phyloP scores from a whole-genome alignment of 2,329 filamentous ascomycete species.

The Xylaria sp. region DNA sequence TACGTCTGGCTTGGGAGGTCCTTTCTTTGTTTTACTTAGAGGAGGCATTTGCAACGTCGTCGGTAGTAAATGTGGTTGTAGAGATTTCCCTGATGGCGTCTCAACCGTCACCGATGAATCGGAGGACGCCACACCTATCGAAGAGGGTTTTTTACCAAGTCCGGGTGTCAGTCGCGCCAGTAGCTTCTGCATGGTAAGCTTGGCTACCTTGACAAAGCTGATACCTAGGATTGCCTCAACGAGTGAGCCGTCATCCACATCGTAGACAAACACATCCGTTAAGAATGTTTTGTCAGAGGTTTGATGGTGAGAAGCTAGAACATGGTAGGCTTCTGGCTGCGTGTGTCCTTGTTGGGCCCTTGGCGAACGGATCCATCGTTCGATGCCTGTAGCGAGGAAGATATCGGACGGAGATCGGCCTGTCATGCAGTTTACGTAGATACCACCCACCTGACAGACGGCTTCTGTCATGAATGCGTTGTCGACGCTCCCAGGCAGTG shows the following conservation, averaged over 20 bases:
- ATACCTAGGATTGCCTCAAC: constrained; percentile 51
- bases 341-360: constrained; percentile 10
- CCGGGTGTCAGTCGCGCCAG: constrained; percentile 42
- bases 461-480: constrained; percentile 46
- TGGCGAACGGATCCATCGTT: constrained; percentile 50
- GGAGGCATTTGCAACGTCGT: constrained; percentile 7
- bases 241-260: constrained; percentile 45
- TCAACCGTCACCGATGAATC: neutral
- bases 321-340: constrained; percentile 44
- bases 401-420: constrained; percentile 44
- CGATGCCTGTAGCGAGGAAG: constrained; percentile 49
- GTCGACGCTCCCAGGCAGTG: neutral
- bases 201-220: constrained; percentile 45
- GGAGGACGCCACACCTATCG: neutral
- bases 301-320: constrained; percentile 44
- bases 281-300: constrained; percentile 43
- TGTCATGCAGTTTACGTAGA: constrained; percentile 52
- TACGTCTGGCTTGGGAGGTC: constrained; percentile 12
- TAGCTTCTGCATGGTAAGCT: constrained; percentile 46
- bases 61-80: neutral
- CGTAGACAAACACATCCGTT: constrained; percentile 52
- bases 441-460: constrained; percentile 52
- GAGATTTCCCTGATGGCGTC: constrained; percentile 1
- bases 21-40: constrained; percentile 7
- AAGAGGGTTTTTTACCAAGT: constrained; percentile 31